Conservation (phyloP, 78 protist genomes). For the Speleostelium caveatum region DNA sequence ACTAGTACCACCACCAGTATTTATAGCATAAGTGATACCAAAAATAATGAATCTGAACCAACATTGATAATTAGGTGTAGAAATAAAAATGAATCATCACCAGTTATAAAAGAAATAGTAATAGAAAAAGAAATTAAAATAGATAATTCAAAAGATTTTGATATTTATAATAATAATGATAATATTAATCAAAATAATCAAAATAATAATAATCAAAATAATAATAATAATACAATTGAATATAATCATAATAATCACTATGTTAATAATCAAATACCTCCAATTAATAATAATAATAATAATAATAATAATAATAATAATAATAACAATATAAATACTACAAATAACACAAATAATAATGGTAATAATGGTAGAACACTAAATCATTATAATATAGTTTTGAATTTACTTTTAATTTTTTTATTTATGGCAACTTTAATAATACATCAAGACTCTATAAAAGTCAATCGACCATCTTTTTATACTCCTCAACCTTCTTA, state of each 20-base stretch:
- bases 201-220: not conserved
- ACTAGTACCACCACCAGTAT: no score
- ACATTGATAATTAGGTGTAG: not conserved
- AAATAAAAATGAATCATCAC: not conserved
- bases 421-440: conserved; percentile 5
- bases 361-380: not conserved
- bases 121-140: not conserved
- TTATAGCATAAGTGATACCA: no score
- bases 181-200: not conserved
- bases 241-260: not conserved
- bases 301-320: not conserved
- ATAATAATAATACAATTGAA: not conserved
- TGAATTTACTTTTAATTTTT: conserved; percentile 1
- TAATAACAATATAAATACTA: not conserved
- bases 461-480: not conserved
- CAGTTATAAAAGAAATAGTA: not conserved
- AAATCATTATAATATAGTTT: not conserved
- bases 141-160: not conserved
- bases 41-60: no score
- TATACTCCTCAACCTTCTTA: not conserved
- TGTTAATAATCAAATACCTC: not conserved
- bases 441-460: not conserved
- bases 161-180: no score
- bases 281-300: not conserved
- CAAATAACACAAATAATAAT: not conserved